Evolutionary conservation across 2,329 filamentous ascomycete genomes (phyloP), one percentile per base, ranked within the genome.

Genomic region (Fusarium camptoceras): DNA sequence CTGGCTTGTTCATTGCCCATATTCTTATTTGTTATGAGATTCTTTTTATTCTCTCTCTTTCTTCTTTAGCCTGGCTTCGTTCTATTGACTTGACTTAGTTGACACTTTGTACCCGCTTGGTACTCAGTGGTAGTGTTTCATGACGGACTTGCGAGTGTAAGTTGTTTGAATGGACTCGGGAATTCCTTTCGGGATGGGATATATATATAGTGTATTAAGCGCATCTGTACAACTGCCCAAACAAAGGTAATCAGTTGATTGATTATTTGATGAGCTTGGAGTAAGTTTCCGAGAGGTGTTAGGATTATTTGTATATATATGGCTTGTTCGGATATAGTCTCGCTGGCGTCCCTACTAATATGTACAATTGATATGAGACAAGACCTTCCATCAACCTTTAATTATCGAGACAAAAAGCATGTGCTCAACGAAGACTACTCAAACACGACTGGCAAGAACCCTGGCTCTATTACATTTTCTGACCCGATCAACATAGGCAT

Each of bases 401-500:
- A 37, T 37, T 7, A n/a, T n/a, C 34, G 3, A 37, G 34, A 7
- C 3, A n/a, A 37, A 37, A 12, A 6, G 4, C 11, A 37, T 37
- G 1, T n/a, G n/a, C n/a, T 10, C 34, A n/a, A 11, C 10, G 18
- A 12, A 2, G 10, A 1, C 2, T 37, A 37, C 18, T 7, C 18
- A n/a, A 3, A n/a, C 4, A 37, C 10, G 18, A 12, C 18, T n/a
- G 18, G 12, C 6, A n/a, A 37, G 10, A 12, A 37, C 34, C n/a
- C 6, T 12, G 10, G 18, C 0, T 2, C 18, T 37, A n/a, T 37
- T 37, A 3, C 10, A 37, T 37, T 37, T n/a, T n/a, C 34, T 4
- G 34, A n/a, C 1, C 10, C 3, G 18, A 37, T 12, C 18, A 12
- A 37, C 4, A 37, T 12, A 18, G 8, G 6, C 18, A 37, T 37